phyloP scores from a whole-genome alignment of 768 basidiomycete genomes.

The Tricholoma sp. region DNA sequence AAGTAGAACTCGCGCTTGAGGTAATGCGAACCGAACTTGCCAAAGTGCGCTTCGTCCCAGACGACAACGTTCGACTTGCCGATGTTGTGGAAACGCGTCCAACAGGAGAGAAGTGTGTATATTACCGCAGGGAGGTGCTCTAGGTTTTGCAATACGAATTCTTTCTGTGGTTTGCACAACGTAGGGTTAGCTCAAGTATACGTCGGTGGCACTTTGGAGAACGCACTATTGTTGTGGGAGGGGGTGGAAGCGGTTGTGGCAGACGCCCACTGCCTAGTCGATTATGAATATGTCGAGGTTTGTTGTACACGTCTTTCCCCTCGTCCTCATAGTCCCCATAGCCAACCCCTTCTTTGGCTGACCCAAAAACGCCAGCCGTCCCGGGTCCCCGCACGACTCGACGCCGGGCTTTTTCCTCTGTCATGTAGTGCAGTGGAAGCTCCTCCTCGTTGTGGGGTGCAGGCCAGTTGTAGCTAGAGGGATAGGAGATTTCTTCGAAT shows the following conservation, averaged over 20 bases:
- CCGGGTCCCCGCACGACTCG: slow-evolving; percentile 28
- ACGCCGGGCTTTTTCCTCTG: slow-evolving; percentile 64
- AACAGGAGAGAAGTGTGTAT: slow-evolving; percentile 88
- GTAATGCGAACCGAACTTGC: slow-evolving; percentile 98
- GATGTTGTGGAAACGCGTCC: slow-evolving; percentile 92
- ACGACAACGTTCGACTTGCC: slow-evolving; percentile 82
- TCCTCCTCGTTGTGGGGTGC: slow-evolving; percentile 36
- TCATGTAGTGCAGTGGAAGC: slow-evolving; percentile 47
- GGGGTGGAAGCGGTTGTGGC: slow-evolving; percentile 56
- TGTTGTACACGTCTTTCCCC: slow-evolving; percentile 49
- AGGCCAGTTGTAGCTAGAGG: slow-evolving; percentile 34
- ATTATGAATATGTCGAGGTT: slow-evolving; percentile 33
- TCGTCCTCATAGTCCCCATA: slow-evolving; percentile 39
- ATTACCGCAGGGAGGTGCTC: slow-evolving; percentile 74
- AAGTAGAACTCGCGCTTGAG: slow-evolving; percentile 99
- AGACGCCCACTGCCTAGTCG: slow-evolving; percentile 55
- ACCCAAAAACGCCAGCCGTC: slow-evolving; percentile 12
- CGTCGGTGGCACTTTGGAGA: slow-evolving; percentile 13
- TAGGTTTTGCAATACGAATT: slow-evolving; percentile 75
- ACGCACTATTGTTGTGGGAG: slow-evolving; percentile 60
- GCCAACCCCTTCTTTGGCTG: slow-evolving; percentile 26
- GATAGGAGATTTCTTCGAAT: slow-evolving; percentile 67
- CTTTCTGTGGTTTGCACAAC: slow-evolving; percentile 38
- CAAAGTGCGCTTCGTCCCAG: slow-evolving; percentile 99
- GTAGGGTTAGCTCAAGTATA: slow-evolving; percentile 5